Evolutionary conservation across 805 yeast genomes (phyloP).

Genomic region (Kluyveromyces wickerhamii): DNA sequence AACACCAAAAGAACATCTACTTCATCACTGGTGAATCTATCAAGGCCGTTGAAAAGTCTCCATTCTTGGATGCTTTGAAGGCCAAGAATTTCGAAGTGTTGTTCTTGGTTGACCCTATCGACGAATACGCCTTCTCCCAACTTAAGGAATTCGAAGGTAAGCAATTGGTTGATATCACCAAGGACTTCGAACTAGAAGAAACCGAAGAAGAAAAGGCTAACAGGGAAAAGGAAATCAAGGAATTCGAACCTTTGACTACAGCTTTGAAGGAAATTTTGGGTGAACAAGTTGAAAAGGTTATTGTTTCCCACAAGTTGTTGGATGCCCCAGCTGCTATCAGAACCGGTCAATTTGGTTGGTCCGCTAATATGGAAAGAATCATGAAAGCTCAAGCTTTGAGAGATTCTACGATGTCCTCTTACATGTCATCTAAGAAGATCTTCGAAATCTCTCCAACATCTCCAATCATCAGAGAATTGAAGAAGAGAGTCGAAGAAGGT

Average conservation of each 20-base stretch:
- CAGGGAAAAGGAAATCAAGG: constrained; percentile 90
- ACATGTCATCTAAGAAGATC: constrained; percentile 99
- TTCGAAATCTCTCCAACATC: constrained; percentile 98
- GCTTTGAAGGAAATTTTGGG: constrained; percentile 96
- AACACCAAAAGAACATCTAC: constrained; percentile 99
- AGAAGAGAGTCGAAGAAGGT: constrained; percentile 90
- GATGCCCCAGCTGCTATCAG: constrained; percentile 99
- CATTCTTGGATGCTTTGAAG: constrained; percentile 97
- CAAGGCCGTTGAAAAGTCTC: constrained; percentile 97
- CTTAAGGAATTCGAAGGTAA: constrained; percentile 99
- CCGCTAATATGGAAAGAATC: constrained; percentile 99
- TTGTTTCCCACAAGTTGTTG: constrained; percentile 92
- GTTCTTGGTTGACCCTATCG: constrained; percentile 98
- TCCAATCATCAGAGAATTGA: constrained; percentile 89
- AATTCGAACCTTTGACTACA: constrained; percentile 88
- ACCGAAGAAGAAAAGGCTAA: constrained; percentile 93
- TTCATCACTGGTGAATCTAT: constrained; percentile 98
- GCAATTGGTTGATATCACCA: constrained; percentile 97
- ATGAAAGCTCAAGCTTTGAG: constrained; percentile 99
- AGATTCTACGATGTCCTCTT: constrained; percentile 96
- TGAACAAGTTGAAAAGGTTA: constrained; percentile 98
- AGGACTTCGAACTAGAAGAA: constrained; percentile 98
- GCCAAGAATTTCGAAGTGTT: constrained; percentile 98
- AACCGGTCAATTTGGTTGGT: constrained; percentile 99
- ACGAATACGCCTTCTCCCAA: constrained; percentile 98